A percentile compares a stretch with the other conserved stretches of the same genome.
Evolutionary conservation across 805 yeast species (phyloP).

Genomic region (Wickerhamiella kurtzmanii): DNA sequence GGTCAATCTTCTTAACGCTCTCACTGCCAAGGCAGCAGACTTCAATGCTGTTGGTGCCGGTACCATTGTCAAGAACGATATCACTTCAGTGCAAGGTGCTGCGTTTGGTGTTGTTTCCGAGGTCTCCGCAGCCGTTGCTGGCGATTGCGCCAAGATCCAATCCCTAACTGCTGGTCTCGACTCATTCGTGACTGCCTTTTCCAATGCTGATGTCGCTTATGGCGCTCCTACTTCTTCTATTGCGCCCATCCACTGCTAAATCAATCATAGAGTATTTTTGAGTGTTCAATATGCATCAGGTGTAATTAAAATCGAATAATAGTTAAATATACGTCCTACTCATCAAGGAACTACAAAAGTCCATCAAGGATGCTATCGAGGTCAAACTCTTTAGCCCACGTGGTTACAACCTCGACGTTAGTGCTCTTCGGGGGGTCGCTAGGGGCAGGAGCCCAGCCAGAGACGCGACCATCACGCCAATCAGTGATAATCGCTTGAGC

Average conservation of each 20-base stretch:
- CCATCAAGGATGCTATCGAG: slow-evolving; percentile 58
- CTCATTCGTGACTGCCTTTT: slow-evolving; percentile 1
- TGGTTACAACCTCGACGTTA: slow-evolving; percentile 65
- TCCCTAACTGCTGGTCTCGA: slow-evolving; percentile 2
- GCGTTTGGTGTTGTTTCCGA: slow-evolving; percentile 12
- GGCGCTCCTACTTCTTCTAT: slow-evolving; percentile 1
- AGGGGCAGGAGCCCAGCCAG: slow-evolving; percentile 76
- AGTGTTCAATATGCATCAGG: not conserved
- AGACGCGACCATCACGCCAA: slow-evolving; percentile 93
- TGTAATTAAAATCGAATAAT: not conserved
- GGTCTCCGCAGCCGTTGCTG: slow-evolving; percentile 8
- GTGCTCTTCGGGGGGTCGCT: slow-evolving; percentile 26
- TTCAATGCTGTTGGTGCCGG: slow-evolving; percentile 16
- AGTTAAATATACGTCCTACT: not conserved
- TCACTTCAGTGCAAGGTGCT: slow-evolving; percentile 13
- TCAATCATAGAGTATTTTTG: not conserved
- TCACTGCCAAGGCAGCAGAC: slow-evolving; percentile 16
- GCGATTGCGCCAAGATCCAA: slow-evolving; percentile 5
- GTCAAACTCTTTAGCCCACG: slow-evolving; percentile 92
- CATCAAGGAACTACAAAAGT: slow-evolving; percentile 6
- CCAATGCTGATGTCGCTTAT: slow-evolving; percentile 4
- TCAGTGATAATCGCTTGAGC: slow-evolving; percentile 73
- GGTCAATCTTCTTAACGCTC: slow-evolving; percentile 10
- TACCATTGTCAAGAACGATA: slow-evolving; percentile 16
- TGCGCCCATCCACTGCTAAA: not conserved